Percentiles rank a stretch among this genome's conserved stretches.
Conservation (phyloP, 495 filamentous ascomycete species). For the Penicillium tannophilum region DNA sequence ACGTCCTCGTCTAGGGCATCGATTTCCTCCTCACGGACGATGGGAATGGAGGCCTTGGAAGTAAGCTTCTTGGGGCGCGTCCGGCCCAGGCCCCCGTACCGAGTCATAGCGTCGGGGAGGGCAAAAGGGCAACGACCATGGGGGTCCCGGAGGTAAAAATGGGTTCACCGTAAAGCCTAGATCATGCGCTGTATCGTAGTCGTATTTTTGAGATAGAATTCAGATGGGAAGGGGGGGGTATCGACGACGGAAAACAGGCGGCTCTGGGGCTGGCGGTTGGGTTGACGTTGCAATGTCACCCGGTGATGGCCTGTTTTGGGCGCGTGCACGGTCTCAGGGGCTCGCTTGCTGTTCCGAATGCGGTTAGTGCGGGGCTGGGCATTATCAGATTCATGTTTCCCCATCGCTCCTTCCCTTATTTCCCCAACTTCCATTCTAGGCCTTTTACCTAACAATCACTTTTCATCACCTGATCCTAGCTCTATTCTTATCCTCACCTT, state of each 20-base stretch:
- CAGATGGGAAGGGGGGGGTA: slow-evolving; percentile 52
- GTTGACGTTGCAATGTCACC: slow-evolving; percentile 65
- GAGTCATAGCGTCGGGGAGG: slow-evolving; percentile 67
- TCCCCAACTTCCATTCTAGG: slow-evolving; percentile 8
- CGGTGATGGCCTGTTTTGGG: slow-evolving; percentile 47
- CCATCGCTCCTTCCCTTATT: background rate
- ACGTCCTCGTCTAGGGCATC: slow-evolving; percentile 72
- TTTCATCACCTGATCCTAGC: slow-evolving; percentile 5
- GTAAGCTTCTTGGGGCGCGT: slow-evolving; percentile 87
- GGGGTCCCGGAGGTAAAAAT: slow-evolving; percentile 43
- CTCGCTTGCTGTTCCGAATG: slow-evolving; percentile 46
- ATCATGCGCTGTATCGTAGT: slow-evolving; percentile 57
- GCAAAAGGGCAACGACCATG: slow-evolving; percentile 49
- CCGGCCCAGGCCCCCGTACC: slow-evolving; percentile 58
- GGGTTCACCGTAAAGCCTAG: slow-evolving; percentile 44
- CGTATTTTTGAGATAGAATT: slow-evolving; percentile 59
- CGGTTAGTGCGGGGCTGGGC: slow-evolving; percentile 52
- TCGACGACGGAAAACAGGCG: slow-evolving; percentile 56
- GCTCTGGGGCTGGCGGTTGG: slow-evolving; percentile 52
- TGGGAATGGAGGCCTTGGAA: slow-evolving; percentile 79
- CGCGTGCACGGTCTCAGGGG: slow-evolving; percentile 52
- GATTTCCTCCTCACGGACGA: slow-evolving; percentile 88
- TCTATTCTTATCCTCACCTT: slow-evolving; percentile 11
- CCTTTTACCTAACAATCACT: background rate
- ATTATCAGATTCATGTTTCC: slow-evolving; percentile 47